These are phyloP conservation scores for Escallonia rubra DNA, from an alignment of 129 eudicot species.

Conservation along the genomic window DNA sequence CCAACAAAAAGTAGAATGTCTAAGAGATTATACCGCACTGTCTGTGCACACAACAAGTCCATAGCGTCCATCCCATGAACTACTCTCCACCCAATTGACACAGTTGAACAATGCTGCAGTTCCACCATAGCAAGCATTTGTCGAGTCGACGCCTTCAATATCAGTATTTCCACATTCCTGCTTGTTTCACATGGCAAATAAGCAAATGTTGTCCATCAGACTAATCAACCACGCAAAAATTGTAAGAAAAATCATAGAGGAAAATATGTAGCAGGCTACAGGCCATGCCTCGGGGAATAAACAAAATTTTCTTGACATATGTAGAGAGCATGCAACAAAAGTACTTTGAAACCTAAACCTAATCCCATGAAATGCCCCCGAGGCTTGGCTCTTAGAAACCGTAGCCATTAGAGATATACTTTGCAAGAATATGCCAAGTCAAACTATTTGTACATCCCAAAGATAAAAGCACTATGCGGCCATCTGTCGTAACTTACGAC, in stretches of 20 bases:
- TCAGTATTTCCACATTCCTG: constrained; percentile 89
- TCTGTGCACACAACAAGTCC: constrained; percentile 99
- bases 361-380: too few relatives aligned
- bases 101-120: constrained; percentile 96
- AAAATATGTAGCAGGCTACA: too few relatives aligned
- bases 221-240: neutral
- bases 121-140: constrained; percentile 97
- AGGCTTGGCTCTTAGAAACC: too few relatives aligned
- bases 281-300: too few relatives aligned
- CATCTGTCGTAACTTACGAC: too few relatives aligned
- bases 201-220: neutral
- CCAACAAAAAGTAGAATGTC: neutral
- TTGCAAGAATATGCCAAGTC: neutral
- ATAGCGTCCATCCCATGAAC: constrained; percentile 96
- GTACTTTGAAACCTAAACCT: too few relatives aligned
- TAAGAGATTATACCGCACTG: constrained; percentile 66
- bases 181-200: constrained; percentile 9
- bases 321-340: too few relatives aligned
- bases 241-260: neutral
- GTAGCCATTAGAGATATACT: too few relatives aligned
- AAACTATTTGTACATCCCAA: neutral
- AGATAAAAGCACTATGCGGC: neutral
- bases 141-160: constrained; percentile 97
- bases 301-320: too few relatives aligned
- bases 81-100: constrained; percentile 96